Evolutionary conservation across 306 rosid species (phyloP).

Genomic region (Fagus crenata): DNA sequence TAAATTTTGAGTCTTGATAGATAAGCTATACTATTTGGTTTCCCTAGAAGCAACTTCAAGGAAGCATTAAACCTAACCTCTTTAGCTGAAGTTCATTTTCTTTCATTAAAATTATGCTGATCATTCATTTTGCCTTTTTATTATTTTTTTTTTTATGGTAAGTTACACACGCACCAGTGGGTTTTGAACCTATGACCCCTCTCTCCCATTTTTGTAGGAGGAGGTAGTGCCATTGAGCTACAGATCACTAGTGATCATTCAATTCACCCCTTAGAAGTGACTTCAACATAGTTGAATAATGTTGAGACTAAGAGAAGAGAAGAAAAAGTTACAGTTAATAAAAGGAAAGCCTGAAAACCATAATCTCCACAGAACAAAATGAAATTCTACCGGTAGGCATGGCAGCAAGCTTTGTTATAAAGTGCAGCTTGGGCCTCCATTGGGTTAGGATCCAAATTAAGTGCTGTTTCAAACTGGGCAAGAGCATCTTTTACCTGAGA

Average conservation of each 20-base stretch:
- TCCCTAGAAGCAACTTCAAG: not conserved
- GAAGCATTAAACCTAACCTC: constrained; percentile 2
- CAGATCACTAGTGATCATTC: not conserved
- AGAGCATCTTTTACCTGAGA: constrained; percentile 95
- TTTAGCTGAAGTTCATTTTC: not conserved
- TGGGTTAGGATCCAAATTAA: constrained; percentile 75
- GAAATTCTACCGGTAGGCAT: constrained; percentile 69
- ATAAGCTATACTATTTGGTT: constrained; percentile 8
- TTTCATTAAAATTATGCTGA: not conserved
- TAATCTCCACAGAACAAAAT: not conserved
- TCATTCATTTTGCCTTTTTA: not conserved
- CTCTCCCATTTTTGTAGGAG: too few species aligned
- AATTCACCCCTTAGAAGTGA: not conserved
- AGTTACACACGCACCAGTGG: too few species aligned
- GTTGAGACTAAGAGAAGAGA: not conserved
- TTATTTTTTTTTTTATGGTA: too few species aligned
- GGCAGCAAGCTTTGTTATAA: constrained; percentile 97
- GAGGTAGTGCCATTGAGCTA: too few species aligned
- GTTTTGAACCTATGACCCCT: too few species aligned
- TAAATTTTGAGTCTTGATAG: not conserved
- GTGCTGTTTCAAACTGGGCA: constrained; percentile 80
- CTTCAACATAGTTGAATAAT: not conserved
- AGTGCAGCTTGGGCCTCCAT: constrained; percentile 91
- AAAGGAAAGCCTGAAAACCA: not conserved
- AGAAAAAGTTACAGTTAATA: not conserved